phyloP scores from a whole-genome alignment of 768 basidiomycete genomes.

The Collybia nuda region DNA sequence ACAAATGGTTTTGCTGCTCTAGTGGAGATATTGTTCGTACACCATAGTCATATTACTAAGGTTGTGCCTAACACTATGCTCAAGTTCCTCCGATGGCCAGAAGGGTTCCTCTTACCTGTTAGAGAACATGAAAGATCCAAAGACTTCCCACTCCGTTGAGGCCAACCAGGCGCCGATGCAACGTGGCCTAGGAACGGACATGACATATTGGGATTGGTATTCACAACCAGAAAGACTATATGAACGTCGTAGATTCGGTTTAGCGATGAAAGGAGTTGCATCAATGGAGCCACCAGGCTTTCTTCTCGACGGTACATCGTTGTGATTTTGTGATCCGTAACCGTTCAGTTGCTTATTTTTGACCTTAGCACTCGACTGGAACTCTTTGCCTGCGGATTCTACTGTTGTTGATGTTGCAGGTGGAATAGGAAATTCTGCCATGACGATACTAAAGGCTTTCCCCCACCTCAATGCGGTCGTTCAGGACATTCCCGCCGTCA shows the following conservation, averaged over 20 bases:
- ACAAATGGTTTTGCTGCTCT: neutral
- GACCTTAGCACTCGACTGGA: conserved; percentile 24
- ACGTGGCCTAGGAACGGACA: neutral
- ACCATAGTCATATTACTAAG: neutral
- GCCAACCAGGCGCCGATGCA: neutral
- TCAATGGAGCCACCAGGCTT: neutral
- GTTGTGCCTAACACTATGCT: neutral
- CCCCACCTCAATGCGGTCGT: conserved; percentile 20
- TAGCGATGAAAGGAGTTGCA: neutral
- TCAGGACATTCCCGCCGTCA: conserved; percentile 21
- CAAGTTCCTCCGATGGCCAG: neutral
- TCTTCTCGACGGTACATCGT: neutral
- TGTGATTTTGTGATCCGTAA: too few species aligned
- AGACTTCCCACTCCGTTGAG: neutral
- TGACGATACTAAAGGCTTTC: conserved; percentile 15
- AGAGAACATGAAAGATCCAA: neutral
- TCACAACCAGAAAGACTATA: conserved; percentile 2
- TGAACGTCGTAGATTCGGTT: conserved; percentile 1
- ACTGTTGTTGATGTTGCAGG: conserved; percentile 30
- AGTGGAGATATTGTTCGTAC: neutral
- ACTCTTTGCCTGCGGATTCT: conserved; percentile 13
- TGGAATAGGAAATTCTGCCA: conserved; percentile 21
- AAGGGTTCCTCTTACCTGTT: neutral
- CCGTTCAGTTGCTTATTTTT: too few species aligned
- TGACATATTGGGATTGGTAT: conserved; percentile 3